Base-by-base conservation (phyloP, 179 eudicot genomes). In the Camellia oleifera region DNA sequence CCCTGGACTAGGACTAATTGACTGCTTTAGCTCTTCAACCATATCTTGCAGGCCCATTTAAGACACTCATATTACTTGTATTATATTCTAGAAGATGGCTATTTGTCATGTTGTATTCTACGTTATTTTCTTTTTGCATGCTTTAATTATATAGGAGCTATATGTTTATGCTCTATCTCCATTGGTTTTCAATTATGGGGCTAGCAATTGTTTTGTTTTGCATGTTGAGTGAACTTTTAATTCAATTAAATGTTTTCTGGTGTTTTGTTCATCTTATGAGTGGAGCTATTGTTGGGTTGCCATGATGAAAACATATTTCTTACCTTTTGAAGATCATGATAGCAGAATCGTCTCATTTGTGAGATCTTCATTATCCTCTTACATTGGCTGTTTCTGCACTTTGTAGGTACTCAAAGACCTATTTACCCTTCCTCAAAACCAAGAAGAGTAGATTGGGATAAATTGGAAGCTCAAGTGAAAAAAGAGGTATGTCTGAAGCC, bases 391-490 rank as follows among this genome's bases (percentile, higher is more conserved):
- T 57, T 60, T 76, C 57, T 72, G 52, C 63, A 62, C 79, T 72
- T 66, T 81, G 60, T 80, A 84, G 92, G 56, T 50, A 60, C 82
- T 70, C 87, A 83, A 54, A 87, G 84, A 85, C 98, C 93, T 44
- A 23, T 90, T 4, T 92, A 94, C 77, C 99, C 98, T 61, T 93
- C 99, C 74, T 97, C 99, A 58, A 93, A 89, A 69, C 85, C 87
- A 2, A 84, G 61, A 48, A 83, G 74, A 77, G 82, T 83, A 10
- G 99, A 97, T 79, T 94, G 99, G 98, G 98, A 97, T 88, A 97
- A 93, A 77, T 76, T 97, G 84, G 99, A 94, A 90, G 98, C 92
- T 83, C 76, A 89, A 85, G 84, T 89, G 74, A 89, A 89, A 76
- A 88, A 89, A 40, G 92, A 89, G 88, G 92, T 85, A 79, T 44